phyloP scores from a whole-genome alignment of 495 filamentous ascomycete species.

The Aspergillus cristatus region DNA sequence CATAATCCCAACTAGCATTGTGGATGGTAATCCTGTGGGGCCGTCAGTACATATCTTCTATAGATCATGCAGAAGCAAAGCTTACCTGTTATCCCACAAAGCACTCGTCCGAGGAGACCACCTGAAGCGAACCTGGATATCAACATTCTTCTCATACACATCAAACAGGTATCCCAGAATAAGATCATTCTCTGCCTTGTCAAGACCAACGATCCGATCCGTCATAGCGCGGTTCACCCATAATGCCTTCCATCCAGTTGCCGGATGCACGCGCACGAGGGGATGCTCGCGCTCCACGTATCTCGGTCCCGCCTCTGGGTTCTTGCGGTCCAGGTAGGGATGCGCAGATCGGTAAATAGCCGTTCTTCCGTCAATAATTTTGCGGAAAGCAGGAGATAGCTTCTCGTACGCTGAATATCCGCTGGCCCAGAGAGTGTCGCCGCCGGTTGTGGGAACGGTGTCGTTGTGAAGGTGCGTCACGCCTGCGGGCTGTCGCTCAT shows the following conservation, averaged over 20 bases:
- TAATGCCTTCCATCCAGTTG: conserved; percentile 60
- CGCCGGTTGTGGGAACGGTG: conserved; percentile 54
- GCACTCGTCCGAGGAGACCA: conserved; percentile 54
- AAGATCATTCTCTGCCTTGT: conserved; percentile 57
- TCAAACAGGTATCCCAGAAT: conserved; percentile 58
- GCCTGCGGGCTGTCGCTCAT: conserved; percentile 61
- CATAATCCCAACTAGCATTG: conserved; percentile 61
- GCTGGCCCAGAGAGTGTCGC: conserved; percentile 65
- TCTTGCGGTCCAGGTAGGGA: conserved; percentile 54
- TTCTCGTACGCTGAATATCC: conserved; percentile 66
- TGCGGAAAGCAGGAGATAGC: conserved; percentile 58
- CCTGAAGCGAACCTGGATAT: conserved; percentile 59
- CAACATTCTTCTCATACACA: conserved; percentile 55
- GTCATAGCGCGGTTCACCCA: conserved; percentile 64
- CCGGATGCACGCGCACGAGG: conserved; percentile 61
- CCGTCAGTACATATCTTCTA: conserved; percentile 1
- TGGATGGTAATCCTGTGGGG: conserved; percentile 52
- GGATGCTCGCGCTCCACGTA: conserved; percentile 58
- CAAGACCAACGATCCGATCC: conserved; percentile 52
- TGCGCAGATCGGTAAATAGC: conserved; percentile 61
- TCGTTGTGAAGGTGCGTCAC: conserved; percentile 62
- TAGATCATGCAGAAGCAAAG: neutral
- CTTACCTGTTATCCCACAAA: conserved; percentile 56
- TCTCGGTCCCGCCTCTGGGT: conserved; percentile 52
- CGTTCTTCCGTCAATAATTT: conserved; percentile 58